Evolutionary conservation across 2,329 filamentous ascomycete species (phyloP), one percentile per base, ranked within the genome.

Genomic region (Sclerotiophoma versabilis): DNA sequence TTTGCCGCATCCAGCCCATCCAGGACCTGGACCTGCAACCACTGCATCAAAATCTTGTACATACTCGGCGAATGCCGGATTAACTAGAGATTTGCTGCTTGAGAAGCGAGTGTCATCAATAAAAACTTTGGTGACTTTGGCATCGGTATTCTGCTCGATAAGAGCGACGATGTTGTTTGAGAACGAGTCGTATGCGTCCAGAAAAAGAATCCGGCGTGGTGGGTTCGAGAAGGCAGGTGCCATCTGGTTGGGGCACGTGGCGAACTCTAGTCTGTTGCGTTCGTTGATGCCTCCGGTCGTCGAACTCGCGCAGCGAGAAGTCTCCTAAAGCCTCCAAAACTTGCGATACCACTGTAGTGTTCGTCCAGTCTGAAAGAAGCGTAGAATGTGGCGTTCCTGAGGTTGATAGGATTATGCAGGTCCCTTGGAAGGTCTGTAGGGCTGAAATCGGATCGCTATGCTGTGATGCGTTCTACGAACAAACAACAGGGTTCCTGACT

Each of bases 171-270:
- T 95, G 77, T 97, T 98, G 77, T 96, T 93, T 49, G 92, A 91
- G 77, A 97, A 99, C 34, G 93, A 97, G 79, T 99, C 95, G 76
- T 96, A 96, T 58, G 93, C 93, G 75, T 98, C 95, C 63, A 99
- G 82, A 77, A 96, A 96, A 59, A 98, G 85, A 58, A 98, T 89
- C 56, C 80, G 79, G 15, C 63, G 62, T 39, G 60, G 60, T 48
- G 60, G 60, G 51, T 60, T 64, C 46, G 60, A 49, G 54, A 66
- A 44, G 27, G 66, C 66, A 37, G 66, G 66, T 44, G 72, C 65
- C 72, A 75, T 73, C 29, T 49, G 51, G 26, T 36, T 20, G 23
- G 41, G 34, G 29, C 39, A 54, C 45, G 51, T 54, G 51, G 51
- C 51, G 41, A 54, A 54, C 8, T 29, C 32, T 22, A 10, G 17